Percentiles rank a stretch among this genome's conserved stretches.
Conservation (phyloP, 1,284 basidiomycete species). For the Puccinia sorghi region DNA sequence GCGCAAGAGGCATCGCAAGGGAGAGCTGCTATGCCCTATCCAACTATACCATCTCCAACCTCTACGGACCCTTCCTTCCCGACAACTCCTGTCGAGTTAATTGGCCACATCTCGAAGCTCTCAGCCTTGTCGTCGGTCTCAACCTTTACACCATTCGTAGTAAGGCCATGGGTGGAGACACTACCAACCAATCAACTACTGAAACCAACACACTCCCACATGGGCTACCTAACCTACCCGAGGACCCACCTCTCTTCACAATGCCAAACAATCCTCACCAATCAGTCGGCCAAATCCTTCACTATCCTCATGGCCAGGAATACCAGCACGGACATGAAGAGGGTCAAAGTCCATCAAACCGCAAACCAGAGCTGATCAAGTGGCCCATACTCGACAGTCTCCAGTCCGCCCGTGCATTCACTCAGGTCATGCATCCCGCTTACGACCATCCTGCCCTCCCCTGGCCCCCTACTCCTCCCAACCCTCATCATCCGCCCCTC, state of each 20-base stretch:
- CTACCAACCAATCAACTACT: too few relatives aligned
- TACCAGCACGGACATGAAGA: background rate
- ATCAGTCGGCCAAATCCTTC: background rate
- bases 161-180: background rate
- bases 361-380: background rate
- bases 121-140: slow-evolving; percentile 31
- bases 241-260: background rate
- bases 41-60: background rate
- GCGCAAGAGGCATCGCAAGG: slow-evolving; percentile 33
- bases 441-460: slow-evolving; percentile 11
- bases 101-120: slow-evolving; percentile 44
- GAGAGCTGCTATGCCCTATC: slow-evolving; percentile 19
- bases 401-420: background rate
- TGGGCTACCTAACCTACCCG: background rate
- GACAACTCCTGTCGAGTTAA: slow-evolving; percentile 31
- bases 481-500: too few relatives aligned
- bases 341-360: background rate
- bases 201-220: background rate
- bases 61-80: slow-evolving; percentile 42
- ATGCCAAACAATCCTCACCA: background rate
- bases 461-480: background rate
- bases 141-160: slow-evolving; percentile 2
- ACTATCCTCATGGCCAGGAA: background rate
- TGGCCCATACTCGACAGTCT: slow-evolving; percentile 45
- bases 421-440: slow-evolving; percentile 32